Evolutionary conservation across 2,329 filamentous ascomycete genomes (phyloP), one percentile per base, ranked within the genome.

Genomic region (Fusarium avenaceum): DNA sequence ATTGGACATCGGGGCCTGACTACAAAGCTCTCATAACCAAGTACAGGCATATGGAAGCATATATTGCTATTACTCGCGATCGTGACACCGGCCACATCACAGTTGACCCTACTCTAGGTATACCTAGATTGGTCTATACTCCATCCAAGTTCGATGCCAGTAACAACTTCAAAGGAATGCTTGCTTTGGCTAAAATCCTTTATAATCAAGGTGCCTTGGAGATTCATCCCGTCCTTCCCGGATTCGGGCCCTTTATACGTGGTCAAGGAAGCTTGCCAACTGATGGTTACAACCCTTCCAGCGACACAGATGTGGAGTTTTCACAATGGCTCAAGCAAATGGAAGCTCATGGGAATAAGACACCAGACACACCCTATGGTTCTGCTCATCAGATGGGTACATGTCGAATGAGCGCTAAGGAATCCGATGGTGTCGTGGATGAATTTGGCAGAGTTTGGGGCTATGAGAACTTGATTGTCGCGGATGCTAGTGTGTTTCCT

Each of bases 341-440:
- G 52, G 52, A 55, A 40, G 32, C 24, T 13, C 15, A 55, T 24
- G 52, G 52, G 19, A 55, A 55, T 15, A 55, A 55, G 52, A 55
- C 52, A 14, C 52, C 52, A 1, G 52, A 55, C 11, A 55, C 44
- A 1, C 44, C 52, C 1, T 55, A 49, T 24, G 43, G 52, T 7
- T 55, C 52, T 6, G 52, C 52, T 28, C 52, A 55, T 3, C 52
- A 55, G 11, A 55, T 55, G 52, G 11, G 52, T 11, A 22, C 52
- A 15, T 55, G 52, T 1, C 32, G 52, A 24, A 55, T 55, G 52
- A 55, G 52, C 19, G 13, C 43, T 2, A 55, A 32, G 7, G 52
- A 49, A 32, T 8, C 32, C 11, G 52, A 55, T 10, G 52, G 52
- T 7, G 52, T 55, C 4, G 52, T 55, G 32, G 52, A 55, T 1